Evolutionary conservation across 2,329 filamentous ascomycete species (phyloP).

Genomic region (Fusarium chuoi): DNA sequence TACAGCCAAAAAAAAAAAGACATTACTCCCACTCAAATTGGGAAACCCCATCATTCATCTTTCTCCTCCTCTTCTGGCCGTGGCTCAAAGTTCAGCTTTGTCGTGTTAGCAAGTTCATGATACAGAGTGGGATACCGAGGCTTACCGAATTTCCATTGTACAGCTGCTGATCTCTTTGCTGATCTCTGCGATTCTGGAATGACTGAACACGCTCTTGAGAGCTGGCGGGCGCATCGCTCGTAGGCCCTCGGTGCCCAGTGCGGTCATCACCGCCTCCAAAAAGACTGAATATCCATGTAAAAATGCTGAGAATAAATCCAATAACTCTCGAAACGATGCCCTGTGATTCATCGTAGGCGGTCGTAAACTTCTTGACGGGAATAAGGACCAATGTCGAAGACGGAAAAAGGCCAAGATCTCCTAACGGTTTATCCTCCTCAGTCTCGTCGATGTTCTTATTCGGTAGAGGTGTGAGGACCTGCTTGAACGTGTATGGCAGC

Average conservation of each 20-base stretch:
- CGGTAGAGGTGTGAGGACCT: slow-evolving; percentile 81
- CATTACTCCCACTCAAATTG: slow-evolving; percentile 42
- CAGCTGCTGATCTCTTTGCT: slow-evolving; percentile 72
- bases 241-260: not conserved
- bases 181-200: slow-evolving; percentile 60
- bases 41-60: slow-evolving; percentile 30
- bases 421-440: slow-evolving; percentile 77
- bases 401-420: slow-evolving; percentile 77
- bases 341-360: slow-evolving; percentile 53
- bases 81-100: slow-evolving; percentile 75
- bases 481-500: slow-evolving; percentile 82
- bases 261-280: slow-evolving; percentile 41
- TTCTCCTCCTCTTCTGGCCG: slow-evolving; percentile 67
- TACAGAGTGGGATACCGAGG: slow-evolving; percentile 13
- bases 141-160: slow-evolving; percentile 93
- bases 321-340: slow-evolving; percentile 46
- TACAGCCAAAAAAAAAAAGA: slow-evolving; percentile 40
- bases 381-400: slow-evolving; percentile 86
- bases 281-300: slow-evolving; percentile 51
- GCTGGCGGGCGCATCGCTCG: slow-evolving; percentile 11
- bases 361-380: slow-evolving; percentile 65
- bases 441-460: slow-evolving; percentile 77
- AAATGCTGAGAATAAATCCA: slow-evolving; percentile 46
- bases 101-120: slow-evolving; percentile 42
- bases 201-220: slow-evolving; percentile 43